A percentile compares a stretch with the other conserved stretches of the same genome.
phyloP scores from a whole-genome alignment of 2,329 filamentous ascomycete species.

The Penicillium occitanis region DNA sequence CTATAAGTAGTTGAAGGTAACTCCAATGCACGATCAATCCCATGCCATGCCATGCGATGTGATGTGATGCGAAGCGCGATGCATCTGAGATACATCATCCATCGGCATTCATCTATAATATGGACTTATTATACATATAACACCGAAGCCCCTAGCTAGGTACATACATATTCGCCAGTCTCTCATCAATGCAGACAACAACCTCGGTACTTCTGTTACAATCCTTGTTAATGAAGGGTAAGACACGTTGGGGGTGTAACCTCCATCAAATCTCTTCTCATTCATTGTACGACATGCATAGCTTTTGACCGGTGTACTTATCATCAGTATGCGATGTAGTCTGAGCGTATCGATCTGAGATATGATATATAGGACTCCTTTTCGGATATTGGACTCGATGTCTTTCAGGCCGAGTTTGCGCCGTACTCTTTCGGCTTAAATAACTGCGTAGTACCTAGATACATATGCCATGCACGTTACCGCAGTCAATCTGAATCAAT shows the following conservation, averaged over 20 bases:
- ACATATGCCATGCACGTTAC: conserved; percentile 10
- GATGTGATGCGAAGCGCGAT: not conserved
- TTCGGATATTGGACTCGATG: not conserved
- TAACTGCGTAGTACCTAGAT: not conserved
- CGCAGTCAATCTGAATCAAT: not conserved
- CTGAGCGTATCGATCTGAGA: not conserved
- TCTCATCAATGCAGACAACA: not conserved
- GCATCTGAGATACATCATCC: not conserved
- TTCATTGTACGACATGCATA: not conserved
- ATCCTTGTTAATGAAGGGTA: not conserved
- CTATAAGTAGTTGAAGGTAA: too few relatives aligned
- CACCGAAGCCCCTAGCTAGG: not conserved
- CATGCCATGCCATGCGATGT: not conserved
- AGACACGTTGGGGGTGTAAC: not conserved
- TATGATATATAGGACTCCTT: not conserved
- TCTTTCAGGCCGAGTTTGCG: not conserved
- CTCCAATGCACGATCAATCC: not conserved
- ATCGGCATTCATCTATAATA: not conserved
- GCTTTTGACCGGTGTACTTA: not conserved
- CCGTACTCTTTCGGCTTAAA: not conserved
- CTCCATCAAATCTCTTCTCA: not conserved
- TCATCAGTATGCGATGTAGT: not conserved
- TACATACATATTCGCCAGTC: not conserved
- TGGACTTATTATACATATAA: not conserved
- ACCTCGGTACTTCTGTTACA: not conserved